These are phyloP conservation scores for Aspergillus spinulosporus DNA, from an alignment of 2,329 filamentous ascomycete genomes.

Conservation along the genomic window DNA sequence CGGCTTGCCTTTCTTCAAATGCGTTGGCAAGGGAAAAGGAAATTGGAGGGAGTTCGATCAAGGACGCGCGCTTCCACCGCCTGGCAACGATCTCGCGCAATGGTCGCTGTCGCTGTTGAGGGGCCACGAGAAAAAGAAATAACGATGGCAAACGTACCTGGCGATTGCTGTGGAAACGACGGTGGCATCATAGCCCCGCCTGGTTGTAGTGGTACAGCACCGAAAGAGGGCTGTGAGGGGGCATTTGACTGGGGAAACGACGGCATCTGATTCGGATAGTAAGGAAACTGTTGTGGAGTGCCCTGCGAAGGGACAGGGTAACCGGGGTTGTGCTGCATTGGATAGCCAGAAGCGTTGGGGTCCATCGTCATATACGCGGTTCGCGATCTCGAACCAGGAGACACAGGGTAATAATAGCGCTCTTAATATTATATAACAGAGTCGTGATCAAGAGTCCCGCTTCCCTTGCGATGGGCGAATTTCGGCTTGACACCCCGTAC, in stretches of 20 bases:
- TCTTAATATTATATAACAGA: constrained; percentile 9
- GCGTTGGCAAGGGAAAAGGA: background rate
- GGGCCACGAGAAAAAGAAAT: constrained; percentile 11
- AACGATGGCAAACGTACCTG: constrained; percentile 32
- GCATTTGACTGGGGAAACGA: constrained; percentile 36
- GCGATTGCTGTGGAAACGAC: constrained; percentile 37
- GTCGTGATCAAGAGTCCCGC: constrained; percentile 4
- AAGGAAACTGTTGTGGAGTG: constrained; percentile 36
- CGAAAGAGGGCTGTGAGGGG: constrained; percentile 38
- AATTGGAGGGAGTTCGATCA: background rate
- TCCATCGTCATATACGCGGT: constrained; percentile 27
- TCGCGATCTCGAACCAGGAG: constrained; percentile 3
- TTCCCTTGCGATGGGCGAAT: constrained; percentile 1
- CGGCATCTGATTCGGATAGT: constrained; percentile 37
- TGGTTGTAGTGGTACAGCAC: constrained; percentile 37
- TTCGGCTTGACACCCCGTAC: background rate
- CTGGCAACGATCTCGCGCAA: background rate
- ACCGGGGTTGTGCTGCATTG: constrained; percentile 29
- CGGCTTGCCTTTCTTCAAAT: constrained; percentile 16
- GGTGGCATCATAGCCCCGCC: constrained; percentile 42
- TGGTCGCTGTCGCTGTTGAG: background rate
- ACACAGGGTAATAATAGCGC: constrained; percentile 10
- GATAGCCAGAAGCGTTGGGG: constrained; percentile 32
- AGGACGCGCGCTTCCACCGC: background rate
- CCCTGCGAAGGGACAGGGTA: constrained; percentile 38